Conservation (phyloP, 768 basidiomycete species). For the Boletus vinaceobasis region DNA sequence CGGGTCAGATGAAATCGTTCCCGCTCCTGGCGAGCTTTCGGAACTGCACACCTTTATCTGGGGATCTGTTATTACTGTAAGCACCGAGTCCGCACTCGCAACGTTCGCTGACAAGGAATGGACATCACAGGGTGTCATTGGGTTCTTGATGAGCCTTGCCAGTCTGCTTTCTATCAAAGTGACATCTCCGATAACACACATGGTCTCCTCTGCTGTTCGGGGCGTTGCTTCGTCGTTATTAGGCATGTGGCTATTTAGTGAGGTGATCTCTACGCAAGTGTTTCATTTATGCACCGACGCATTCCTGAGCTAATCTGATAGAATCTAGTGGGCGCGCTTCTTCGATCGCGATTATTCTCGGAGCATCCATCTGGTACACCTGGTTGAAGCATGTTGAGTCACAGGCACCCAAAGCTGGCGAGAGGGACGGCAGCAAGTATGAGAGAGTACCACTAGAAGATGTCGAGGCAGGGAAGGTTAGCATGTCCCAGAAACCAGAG, state of each 20-base stretch:
- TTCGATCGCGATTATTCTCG: slow-evolving; percentile 77
- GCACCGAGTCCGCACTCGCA: slow-evolving; percentile 20
- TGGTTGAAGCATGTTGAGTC: slow-evolving; percentile 82
- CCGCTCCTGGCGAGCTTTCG: slow-evolving; percentile 39
- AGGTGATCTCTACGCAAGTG: slow-evolving; percentile 74
- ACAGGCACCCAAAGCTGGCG: slow-evolving; percentile 34
- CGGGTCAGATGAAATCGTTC: slow-evolving; percentile 37
- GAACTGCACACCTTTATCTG: slow-evolving; percentile 64
- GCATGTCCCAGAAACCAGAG: slow-evolving; percentile 27
- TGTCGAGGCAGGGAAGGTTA: slow-evolving; percentile 47
- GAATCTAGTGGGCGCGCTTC: slow-evolving; percentile 66
- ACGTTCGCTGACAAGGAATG: slow-evolving; percentile 1
- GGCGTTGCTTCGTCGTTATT: slow-evolving; percentile 90
- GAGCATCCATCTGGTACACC: slow-evolving; percentile 82
- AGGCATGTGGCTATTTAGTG: slow-evolving; percentile 76
- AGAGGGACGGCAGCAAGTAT: slow-evolving; percentile 38
- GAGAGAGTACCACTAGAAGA: slow-evolving; percentile 65
- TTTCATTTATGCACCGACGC: background rate
- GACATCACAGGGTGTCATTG: slow-evolving; percentile 63
- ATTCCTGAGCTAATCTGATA: slow-evolving; percentile 1
- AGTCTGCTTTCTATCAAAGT: slow-evolving; percentile 94
- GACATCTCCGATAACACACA: slow-evolving; percentile 96
- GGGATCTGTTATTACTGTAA: slow-evolving; percentile 76
- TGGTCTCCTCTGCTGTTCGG: slow-evolving; percentile 93
- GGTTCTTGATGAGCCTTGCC: slow-evolving; percentile 94